Evolutionary conservation across 305 asterid genomes (phyloP).

Genomic region (Fraxinus nigra): DNA sequence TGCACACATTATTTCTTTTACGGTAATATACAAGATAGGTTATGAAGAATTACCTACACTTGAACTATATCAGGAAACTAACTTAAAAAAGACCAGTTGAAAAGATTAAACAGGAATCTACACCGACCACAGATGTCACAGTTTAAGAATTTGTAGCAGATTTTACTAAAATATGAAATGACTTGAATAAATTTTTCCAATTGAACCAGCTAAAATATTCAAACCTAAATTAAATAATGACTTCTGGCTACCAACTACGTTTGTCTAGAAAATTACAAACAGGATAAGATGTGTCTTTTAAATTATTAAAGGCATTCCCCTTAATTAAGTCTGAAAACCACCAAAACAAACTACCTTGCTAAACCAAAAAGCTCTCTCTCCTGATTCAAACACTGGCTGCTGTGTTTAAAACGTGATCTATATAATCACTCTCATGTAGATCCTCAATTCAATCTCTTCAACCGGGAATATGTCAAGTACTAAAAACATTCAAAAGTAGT

Average conservation of each 20-base stretch:
- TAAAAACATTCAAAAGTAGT: background rate
- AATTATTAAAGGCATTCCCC: background rate
- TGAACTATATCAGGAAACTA: background rate
- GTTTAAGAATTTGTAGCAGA: background rate
- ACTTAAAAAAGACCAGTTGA: background rate
- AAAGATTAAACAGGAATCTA: background rate
- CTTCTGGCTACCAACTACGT: background rate
- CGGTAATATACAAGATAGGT: background rate
- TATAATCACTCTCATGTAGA: background rate
- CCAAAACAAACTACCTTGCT: background rate
- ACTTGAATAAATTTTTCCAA: background rate
- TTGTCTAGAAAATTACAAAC: background rate
- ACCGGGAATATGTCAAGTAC: background rate
- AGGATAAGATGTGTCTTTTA: background rate
- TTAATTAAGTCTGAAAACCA: background rate
- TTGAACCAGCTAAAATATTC: background rate
- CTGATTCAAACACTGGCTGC: background rate
- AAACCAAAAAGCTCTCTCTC: background rate
- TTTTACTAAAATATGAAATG: background rate
- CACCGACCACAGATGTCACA: background rate
- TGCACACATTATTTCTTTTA: constrained; percentile 8
- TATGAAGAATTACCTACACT: background rate
- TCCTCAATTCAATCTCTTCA: background rate
- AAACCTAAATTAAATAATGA: background rate
- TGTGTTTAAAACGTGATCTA: background rate